These are phyloP conservation scores for Phtheirospermum japonicum DNA, from an alignment of 257 asterid genomes.

Conservation along the genomic window DNA sequence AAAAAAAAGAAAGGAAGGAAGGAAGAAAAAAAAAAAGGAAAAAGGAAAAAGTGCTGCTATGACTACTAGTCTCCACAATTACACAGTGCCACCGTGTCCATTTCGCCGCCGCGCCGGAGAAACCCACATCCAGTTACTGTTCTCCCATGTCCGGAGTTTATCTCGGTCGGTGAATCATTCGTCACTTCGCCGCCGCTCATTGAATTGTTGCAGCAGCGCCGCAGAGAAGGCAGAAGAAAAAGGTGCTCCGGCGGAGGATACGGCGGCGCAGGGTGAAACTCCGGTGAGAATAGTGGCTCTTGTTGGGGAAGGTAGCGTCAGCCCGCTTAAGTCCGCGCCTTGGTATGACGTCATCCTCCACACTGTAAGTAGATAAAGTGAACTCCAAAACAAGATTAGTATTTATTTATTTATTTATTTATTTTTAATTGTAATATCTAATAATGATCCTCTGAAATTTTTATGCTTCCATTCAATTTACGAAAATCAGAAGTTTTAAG, in stretches of 20 bases:
- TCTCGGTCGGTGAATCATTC: slow-evolving; percentile 8
- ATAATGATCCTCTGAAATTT: no score
- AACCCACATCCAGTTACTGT: slow-evolving; percentile 13
- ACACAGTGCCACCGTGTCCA: slow-evolving; percentile 28
- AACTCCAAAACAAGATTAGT: no score
- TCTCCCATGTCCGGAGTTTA: background rate
- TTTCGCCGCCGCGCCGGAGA: slow-evolving; percentile 15
- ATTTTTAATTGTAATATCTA: no score
- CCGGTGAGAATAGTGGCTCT: slow-evolving; percentile 71
- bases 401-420: no score
- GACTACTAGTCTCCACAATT: slow-evolving; percentile 23
- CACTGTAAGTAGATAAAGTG: slow-evolving; percentile 83
- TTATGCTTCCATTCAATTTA: no score
- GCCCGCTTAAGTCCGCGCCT: slow-evolving; percentile 79
- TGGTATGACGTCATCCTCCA: slow-evolving; percentile 86
- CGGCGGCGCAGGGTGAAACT: slow-evolving; percentile 30
- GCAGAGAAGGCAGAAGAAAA: slow-evolving; percentile 26
- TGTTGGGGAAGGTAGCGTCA: slow-evolving; percentile 80
- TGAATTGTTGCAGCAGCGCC: slow-evolving; percentile 23
- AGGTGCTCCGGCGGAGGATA: slow-evolving; percentile 19
- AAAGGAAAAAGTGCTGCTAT: no score
- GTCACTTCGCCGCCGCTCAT: slow-evolving; percentile 26
- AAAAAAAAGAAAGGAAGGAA: no score
- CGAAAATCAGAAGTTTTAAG: no score
- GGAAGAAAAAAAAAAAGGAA: no score